Evolutionary conservation across 441 rosid species (phyloP).

Genomic region (Euphorbia celastroides): DNA sequence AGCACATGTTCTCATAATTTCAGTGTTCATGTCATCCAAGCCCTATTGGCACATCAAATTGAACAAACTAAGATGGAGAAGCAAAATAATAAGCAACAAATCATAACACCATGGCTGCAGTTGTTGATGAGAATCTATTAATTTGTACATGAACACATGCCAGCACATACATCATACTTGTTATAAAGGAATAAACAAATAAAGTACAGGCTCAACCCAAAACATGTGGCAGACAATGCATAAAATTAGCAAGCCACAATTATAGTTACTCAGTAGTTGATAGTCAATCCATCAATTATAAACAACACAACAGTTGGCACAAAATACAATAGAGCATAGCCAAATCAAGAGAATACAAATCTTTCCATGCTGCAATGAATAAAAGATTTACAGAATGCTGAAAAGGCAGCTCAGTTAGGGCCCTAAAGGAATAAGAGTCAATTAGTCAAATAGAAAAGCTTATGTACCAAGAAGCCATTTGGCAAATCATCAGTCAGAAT

Average conservation of each 20-base stretch:
- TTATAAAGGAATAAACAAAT: neutral
- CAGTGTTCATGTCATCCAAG: constrained; percentile 99
- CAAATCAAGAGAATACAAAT: neutral
- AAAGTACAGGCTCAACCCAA: neutral
- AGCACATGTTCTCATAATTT: constrained; percentile 99
- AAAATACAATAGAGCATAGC: neutral
- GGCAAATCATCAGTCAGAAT: too few species aligned
- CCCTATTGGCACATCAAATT: constrained; percentile 36
- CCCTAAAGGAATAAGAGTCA: too few species aligned
- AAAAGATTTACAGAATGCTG: too few species aligned
- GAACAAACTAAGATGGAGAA: constrained; percentile 5
- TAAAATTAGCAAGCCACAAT: neutral
- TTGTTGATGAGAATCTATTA: neutral
- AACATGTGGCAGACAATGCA: neutral
- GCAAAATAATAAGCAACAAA: neutral
- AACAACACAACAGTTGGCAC: neutral
- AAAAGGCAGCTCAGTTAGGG: too few species aligned
- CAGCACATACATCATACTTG: neutral
- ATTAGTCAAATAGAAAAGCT: too few species aligned
- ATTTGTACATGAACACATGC: neutral
- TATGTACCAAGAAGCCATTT: too few species aligned
- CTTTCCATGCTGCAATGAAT: neutral
- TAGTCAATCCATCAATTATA: neutral
- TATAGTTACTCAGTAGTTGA: neutral
- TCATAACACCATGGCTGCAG: neutral